These are phyloP conservation scores for Trichoderma atroviride DNA, from an alignment of 2,329 filamentous ascomycete genomes.

Conservation along the genomic window DNA sequence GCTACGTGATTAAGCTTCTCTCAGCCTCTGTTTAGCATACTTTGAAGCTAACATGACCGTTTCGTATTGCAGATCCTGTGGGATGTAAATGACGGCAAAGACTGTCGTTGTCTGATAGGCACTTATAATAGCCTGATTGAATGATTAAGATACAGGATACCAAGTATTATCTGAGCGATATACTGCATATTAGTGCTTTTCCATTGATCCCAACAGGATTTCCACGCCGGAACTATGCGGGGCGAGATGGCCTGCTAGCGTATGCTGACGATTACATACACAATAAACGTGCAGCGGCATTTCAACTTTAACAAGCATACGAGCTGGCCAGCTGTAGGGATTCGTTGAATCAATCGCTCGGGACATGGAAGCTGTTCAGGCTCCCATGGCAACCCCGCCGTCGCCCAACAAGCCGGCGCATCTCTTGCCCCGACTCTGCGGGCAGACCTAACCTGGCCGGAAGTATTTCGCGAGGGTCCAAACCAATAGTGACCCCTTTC, in stretches of 20 bases:
- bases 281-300: neutral
- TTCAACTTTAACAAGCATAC: neutral
- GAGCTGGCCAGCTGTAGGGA: neutral
- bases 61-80: neutral
- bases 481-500: neutral
- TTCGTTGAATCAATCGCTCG: neutral
- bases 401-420: constrained; percentile 14
- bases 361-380: neutral
- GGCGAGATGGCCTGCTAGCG: neutral
- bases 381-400: neutral
- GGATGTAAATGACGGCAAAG: too few species aligned
- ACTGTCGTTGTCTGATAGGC: neutral
- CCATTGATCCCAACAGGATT: neutral
- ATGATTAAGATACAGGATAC: neutral
- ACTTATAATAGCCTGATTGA: neutral
- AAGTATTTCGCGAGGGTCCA: constrained; percentile 10
- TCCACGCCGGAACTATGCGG: neutral
- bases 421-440: constrained; percentile 21
- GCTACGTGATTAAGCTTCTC: neutral
- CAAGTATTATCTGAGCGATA: neutral
- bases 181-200: neutral
- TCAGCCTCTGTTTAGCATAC: neutral
- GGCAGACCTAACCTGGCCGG: neutral
- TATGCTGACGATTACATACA: neutral
- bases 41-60: neutral